Evolutionary conservation across 371 early-diverging fungal genomes (phyloP).

Genomic region (Batkoa obscura): DNA sequence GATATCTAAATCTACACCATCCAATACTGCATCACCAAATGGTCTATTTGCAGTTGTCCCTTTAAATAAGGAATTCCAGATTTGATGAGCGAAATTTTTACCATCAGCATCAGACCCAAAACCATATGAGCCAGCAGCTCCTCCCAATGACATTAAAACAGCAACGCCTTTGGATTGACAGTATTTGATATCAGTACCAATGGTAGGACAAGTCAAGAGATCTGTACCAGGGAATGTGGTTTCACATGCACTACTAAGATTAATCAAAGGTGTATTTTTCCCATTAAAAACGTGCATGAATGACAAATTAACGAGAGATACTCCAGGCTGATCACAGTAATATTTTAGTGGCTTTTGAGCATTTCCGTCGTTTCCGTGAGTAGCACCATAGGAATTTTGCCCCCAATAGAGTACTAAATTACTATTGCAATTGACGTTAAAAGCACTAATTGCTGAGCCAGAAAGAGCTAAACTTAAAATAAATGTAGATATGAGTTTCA

Average conservation of each 20-base stretch:
- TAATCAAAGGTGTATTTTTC: constrained; percentile 18
- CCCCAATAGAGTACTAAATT: constrained; percentile 32
- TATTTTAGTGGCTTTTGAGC: constrained; percentile 18
- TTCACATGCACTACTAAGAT: constrained; percentile 36
- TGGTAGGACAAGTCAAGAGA: constrained; percentile 28
- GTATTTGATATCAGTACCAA: constrained; percentile 32
- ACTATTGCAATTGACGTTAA: constrained; percentile 9
- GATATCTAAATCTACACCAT: constrained; percentile 54
- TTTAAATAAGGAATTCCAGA: constrained; percentile 39
- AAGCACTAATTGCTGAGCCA: too few relatives aligned
- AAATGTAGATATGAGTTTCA: too few relatives aligned
- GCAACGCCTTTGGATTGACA: constrained; percentile 42
- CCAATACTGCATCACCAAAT: constrained; percentile 31
- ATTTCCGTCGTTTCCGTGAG: constrained; percentile 2
- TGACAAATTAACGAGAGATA: constrained; percentile 20
- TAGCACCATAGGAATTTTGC: constrained; percentile 20
- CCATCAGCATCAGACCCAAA: constrained; percentile 25
- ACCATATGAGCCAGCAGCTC: constrained; percentile 38
- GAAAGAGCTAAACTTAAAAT: too few relatives aligned
- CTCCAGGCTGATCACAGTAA: constrained; percentile 12
- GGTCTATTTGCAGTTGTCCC: constrained; percentile 27
- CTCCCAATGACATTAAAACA: constrained; percentile 41
- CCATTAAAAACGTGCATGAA: constrained; percentile 41
- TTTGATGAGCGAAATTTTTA: constrained; percentile 25
- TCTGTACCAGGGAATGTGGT: constrained; percentile 18